These are phyloP conservation scores for Sporothrix pallida DNA, from an alignment of 2,329 filamentous ascomycete genomes.

Conservation along the genomic window DNA sequence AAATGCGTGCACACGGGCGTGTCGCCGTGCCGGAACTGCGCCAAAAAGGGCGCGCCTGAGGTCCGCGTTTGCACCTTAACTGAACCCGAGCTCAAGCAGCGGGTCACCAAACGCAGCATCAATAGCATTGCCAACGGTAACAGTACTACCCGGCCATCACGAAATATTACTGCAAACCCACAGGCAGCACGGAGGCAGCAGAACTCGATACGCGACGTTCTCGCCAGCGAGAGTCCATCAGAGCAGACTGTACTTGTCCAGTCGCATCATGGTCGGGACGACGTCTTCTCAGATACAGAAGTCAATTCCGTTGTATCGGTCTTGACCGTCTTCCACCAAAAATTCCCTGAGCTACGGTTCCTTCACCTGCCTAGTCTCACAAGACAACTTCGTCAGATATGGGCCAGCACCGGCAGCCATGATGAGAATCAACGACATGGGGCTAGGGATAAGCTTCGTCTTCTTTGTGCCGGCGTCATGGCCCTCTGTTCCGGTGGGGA, in stretches of 20 bases:
- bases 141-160: neutral
- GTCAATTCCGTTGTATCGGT: neutral
- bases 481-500: neutral
- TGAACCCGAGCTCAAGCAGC: constrained; percentile 11
- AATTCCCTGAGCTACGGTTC: constrained; percentile 35
- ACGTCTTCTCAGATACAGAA: neutral
- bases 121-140: neutral
- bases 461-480: constrained; percentile 23
- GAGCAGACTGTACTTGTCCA: neutral
- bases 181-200: neutral
- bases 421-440: neutral
- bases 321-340: constrained; percentile 23
- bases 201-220: neutral
- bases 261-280: neutral
- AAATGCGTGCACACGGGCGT: constrained; percentile 33
- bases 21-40: constrained; percentile 33
- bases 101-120: neutral
- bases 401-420: neutral
- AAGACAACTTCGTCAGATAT: neutral
- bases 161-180: neutral
- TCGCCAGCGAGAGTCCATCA: neutral
- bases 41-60: constrained; percentile 18
- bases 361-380: constrained; percentile 34
- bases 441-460: neutral
- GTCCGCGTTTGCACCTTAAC: neutral